phyloP scores from a whole-genome alignment of 306 rosid genomes.

The Dicorynia guianensis region DNA sequence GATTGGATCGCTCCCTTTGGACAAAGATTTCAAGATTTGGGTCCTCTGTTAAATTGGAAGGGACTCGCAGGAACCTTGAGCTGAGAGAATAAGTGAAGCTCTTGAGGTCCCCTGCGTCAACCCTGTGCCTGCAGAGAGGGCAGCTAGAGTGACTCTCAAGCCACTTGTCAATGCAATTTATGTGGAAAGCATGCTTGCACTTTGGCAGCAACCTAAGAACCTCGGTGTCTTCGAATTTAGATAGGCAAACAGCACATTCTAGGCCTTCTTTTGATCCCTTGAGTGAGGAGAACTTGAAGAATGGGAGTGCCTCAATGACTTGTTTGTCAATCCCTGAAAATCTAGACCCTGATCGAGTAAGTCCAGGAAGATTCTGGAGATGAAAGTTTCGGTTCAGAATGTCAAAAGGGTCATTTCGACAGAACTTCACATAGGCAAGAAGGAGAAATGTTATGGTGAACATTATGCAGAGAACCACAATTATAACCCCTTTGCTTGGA shows the following conservation, averaged over 20 bases:
- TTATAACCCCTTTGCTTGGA: constrained; percentile 62
- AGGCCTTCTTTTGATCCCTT: constrained; percentile 86
- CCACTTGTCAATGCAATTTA: constrained; percentile 84
- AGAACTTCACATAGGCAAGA: constrained; percentile 64
- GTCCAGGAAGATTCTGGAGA: constrained; percentile 24
- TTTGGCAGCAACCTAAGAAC: constrained; percentile 78
- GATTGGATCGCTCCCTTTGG: constrained; percentile 63
- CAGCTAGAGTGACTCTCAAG: constrained; percentile 85
- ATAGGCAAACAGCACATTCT: constrained; percentile 78
- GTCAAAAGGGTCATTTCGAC: constrained; percentile 41
- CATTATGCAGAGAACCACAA: constrained; percentile 55
- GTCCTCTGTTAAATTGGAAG: constrained; percentile 68
- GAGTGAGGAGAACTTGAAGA: constrained; percentile 72
- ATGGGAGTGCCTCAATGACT: constrained; percentile 77
- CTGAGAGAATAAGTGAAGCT: constrained; percentile 56
- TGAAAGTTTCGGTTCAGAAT: constrained; percentile 12
- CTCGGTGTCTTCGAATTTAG: constrained; percentile 76
- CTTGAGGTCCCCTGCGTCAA: constrained; percentile 60
- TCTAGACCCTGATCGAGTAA: constrained; percentile 48
- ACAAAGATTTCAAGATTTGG: constrained; percentile 72
- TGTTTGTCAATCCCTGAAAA: constrained; percentile 66
- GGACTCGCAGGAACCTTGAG: constrained; percentile 59
- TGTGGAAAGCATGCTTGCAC: constrained; percentile 88
- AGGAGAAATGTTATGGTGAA: constrained; percentile 58
- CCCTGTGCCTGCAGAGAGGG: constrained; percentile 80